Evolutionary conservation across 106 monocot species (phyloP).

Genomic region (Dioscorea dumetorum): DNA sequence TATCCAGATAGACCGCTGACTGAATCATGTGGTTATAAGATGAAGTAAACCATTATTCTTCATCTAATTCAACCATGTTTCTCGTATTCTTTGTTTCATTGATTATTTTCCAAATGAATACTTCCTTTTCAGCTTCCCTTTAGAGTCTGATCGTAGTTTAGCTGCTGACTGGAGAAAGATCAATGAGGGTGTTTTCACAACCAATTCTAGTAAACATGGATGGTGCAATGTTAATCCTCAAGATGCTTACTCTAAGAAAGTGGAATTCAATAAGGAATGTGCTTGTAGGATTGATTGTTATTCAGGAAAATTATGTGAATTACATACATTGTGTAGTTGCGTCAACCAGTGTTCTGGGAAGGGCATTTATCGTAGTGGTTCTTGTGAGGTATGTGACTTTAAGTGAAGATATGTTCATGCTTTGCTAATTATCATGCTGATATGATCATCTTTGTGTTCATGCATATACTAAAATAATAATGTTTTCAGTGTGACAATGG

Average conservation of each 20-base stretch:
- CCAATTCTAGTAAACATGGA: constrained; percentile 53
- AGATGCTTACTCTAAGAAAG: constrained; percentile 58
- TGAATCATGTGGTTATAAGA: constrained; percentile 74
- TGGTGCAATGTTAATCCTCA: constrained; percentile 91
- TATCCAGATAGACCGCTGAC: constrained; percentile 88
- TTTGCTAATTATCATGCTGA: too few relatives aligned
- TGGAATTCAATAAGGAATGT: constrained; percentile 77
- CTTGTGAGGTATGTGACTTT: constrained; percentile 57
- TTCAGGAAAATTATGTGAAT: constrained; percentile 72
- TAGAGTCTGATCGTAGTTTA: constrained; percentile 34
- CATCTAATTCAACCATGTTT: constrained; percentile 2
- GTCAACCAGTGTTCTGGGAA: constrained; percentile 84
- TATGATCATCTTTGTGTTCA: too few relatives aligned
- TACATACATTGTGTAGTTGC: constrained; percentile 66
- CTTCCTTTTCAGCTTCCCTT: constrained; percentile 32
- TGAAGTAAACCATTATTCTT: constrained; percentile 29
- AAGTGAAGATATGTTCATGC: background rate
- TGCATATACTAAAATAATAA: too few relatives aligned
- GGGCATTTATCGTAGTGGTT: constrained; percentile 87
- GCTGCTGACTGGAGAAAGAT: constrained; percentile 52
- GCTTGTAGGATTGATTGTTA: constrained; percentile 84
- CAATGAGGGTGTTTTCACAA: constrained; percentile 77
- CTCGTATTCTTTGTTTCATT: background rate
- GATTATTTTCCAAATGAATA: background rate
- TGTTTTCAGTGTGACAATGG: constrained; percentile 60